These are phyloP conservation scores for Plasmodium sp. DNA, from an alignment of 169 alveolate genomes.

Conservation along the genomic window DNA sequence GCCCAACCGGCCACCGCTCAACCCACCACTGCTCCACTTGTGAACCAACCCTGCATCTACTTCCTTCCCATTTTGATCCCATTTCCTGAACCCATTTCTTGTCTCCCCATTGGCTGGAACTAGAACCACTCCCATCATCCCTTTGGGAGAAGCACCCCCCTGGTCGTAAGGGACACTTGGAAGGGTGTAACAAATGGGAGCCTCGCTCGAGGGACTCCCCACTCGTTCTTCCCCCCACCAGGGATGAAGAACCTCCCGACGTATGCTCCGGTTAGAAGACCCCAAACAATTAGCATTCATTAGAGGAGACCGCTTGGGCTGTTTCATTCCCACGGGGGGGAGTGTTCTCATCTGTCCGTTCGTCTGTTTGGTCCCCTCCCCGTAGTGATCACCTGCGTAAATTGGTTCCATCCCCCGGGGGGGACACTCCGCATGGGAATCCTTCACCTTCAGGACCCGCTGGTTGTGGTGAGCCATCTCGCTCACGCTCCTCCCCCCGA, in stretches of 20 bases:
- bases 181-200: not conserved
- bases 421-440: not conserved
- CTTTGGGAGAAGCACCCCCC: not conserved
- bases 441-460: not conserved
- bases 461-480: not conserved
- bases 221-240: not conserved
- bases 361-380: not conserved
- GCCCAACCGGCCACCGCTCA: not conserved
- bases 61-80: not conserved
- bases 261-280: not conserved
- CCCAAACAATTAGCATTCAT: not conserved
- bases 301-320: not conserved
- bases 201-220: not conserved
- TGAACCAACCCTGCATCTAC: not conserved
- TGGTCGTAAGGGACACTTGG: not conserved
- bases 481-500: not conserved
- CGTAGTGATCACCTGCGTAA: not conserved
- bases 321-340: not conserved
- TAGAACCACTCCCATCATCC: not conserved
- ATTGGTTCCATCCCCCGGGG: not conserved
- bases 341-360: not conserved
- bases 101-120: not conserved
- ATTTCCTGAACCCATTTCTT: not conserved
- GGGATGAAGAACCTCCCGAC: not conserved
- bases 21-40: not conserved